These are phyloP conservation scores for Pontederia crassipes DNA, from an alignment of 176 grass and related monocot genomes.

Conservation along the genomic window DNA sequence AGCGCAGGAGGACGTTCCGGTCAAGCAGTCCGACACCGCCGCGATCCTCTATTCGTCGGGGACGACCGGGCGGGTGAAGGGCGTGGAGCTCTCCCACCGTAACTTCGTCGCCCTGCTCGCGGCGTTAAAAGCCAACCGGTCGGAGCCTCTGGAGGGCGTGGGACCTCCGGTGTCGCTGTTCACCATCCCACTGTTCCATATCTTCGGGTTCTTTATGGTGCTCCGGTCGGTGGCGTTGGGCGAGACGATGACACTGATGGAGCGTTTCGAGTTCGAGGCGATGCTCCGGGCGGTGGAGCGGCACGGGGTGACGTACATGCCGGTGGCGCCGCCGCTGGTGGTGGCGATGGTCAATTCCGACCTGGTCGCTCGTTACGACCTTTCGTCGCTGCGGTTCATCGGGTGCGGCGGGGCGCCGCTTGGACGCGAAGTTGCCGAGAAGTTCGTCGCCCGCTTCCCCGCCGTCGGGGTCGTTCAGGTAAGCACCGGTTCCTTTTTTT, in stretches of 20 bases:
- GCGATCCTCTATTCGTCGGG: constrained; percentile 79
- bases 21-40: constrained; percentile 66
- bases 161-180: constrained; percentile 32
- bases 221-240: constrained; percentile 47
- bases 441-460: constrained; percentile 55
- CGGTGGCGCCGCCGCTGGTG: constrained; percentile 53
- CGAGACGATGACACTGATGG: constrained; percentile 73
- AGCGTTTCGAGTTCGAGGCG: constrained; percentile 36
- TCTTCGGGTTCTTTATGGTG: constrained; percentile 60
- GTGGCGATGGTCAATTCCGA: constrained; percentile 61
- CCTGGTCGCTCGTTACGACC: constrained; percentile 44
- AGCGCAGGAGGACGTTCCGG: constrained; percentile 27
- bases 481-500: no score
- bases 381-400: constrained; percentile 48
- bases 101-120: constrained; percentile 53
- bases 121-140: background rate
- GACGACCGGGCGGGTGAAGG: constrained; percentile 77
- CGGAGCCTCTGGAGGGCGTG: constrained; percentile 24
- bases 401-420: constrained; percentile 63
- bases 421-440: constrained; percentile 47
- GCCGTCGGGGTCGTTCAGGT: constrained; percentile 59
- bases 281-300: constrained; percentile 49
- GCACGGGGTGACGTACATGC: constrained; percentile 48
- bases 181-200: constrained; percentile 65
- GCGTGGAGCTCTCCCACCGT: constrained; percentile 52